phyloP scores from a whole-genome alignment of 176 grass and related monocot genomes.

The Raddia guianensis region DNA sequence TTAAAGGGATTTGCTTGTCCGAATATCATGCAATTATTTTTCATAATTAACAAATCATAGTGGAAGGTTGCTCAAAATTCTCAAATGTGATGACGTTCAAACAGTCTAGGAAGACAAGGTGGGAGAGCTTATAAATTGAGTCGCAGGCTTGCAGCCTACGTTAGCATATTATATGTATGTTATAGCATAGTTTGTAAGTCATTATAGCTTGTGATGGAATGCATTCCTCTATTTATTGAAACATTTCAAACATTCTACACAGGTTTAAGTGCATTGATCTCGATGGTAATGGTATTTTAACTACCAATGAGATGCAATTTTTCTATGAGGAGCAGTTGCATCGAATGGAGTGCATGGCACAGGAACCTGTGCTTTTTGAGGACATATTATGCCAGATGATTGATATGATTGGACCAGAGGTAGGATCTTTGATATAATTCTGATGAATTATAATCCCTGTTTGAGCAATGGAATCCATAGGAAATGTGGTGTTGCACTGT shows the following conservation, averaged over 20 bases:
- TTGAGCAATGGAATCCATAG: background rate
- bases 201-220: slow-evolving; percentile 12
- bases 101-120: background rate
- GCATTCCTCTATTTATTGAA: slow-evolving; percentile 27
- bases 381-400: slow-evolving; percentile 99
- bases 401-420: slow-evolving; percentile 99
- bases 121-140: background rate
- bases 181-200: background rate
- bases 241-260: slow-evolving; percentile 33
- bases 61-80: background rate
- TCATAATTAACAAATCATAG: background rate
- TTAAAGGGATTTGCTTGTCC: background rate
- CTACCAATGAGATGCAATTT: slow-evolving; percentile 96
- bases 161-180: background rate
- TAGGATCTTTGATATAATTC: slow-evolving; percentile 45
- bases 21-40: background rate
- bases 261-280: slow-evolving; percentile 99
- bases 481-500: slow-evolving; percentile 17
- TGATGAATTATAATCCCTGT: background rate
- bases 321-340: slow-evolving; percentile 99
- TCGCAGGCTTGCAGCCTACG: background rate
- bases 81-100: background rate
- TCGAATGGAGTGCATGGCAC: slow-evolving; percentile 98
- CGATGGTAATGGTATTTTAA: slow-evolving; percentile 96
- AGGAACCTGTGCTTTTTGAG: slow-evolving; percentile 98